Base-by-base conservation (phyloP, 2,329 filamentous ascomycete species). In the Talaromyces amestolkiae region DNA sequence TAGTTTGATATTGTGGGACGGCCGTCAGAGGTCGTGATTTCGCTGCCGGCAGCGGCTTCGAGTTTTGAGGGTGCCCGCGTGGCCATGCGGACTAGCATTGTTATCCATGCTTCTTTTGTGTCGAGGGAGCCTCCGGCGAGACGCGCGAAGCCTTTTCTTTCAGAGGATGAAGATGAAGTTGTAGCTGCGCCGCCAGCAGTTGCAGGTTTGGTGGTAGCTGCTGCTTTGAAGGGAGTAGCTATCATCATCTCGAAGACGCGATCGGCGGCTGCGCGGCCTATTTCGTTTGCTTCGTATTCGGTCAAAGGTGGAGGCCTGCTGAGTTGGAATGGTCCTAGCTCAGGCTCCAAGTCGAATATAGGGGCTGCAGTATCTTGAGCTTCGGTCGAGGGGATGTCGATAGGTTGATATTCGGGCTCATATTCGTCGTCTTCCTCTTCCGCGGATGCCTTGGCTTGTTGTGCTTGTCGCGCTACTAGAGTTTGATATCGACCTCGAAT, bases 401-500 rank as follows among this genome's bases (percentile, higher is more conserved):
- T 87, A 9, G 90, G 85, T 66, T 89, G 87, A 70, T 92, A 93
- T 73, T 96, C 91, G 0, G 94, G 93, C 72, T 97, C 94, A 73
- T 97, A 97, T 71, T 97, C 92, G 69, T 96, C 92, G 22, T 97
- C 93, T 49, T 96, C 93, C 9, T 90, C 88, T 56, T 76, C 77
- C 3, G 71, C 72, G 2, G 72, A 65, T 39, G 69, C 64, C 51
- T 69, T 70, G 64, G 67, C 76, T 69, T 70, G 76, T 66, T 53
- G 69, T 22, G 72, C 74, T 67, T 79, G 77, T 31, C 76, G 75
- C 68, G 75, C 76, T 41, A 71, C 76, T 19, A 78, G 70, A 5
- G 76, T 73, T 64, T 77, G 70, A 67, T 78, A 76, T 58, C 79
- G 75, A 65, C 69, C 73, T 58, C 79, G 76, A 49, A 81, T 71